Conservation (phyloP, 179 eudicot species). For the Vitellaria paradoxa region DNA sequence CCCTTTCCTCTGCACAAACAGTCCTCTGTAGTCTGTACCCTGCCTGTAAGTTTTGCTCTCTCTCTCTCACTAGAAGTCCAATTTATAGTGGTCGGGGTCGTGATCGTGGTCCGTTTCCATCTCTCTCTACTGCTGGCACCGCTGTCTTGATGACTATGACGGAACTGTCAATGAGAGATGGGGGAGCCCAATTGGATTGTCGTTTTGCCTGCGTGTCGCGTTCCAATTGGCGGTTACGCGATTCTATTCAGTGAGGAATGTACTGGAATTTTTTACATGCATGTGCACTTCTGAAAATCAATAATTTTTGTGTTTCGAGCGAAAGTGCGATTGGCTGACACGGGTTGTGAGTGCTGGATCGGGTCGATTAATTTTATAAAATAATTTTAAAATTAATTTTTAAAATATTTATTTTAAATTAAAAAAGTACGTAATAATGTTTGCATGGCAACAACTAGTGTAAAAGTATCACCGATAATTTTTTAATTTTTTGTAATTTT, state of each 20-base stretch:
- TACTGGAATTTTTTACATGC: neutral
- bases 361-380: no score
- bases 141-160: neutral
- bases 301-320: no score
- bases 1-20: constrained; percentile 12
- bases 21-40: neutral
- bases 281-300: no score
- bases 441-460: no score
- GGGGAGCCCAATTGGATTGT: no score
- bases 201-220: neutral
- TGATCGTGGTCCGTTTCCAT: neutral
- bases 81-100: neutral
- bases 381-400: no score
- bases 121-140: neutral
- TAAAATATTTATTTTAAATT: no score
- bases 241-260: neutral
- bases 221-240: neutral
- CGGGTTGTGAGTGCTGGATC: no score
- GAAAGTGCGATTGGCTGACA: no score
- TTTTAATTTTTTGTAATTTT: no score
- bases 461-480: no score
- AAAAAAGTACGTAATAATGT: no score
- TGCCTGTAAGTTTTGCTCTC: neutral
- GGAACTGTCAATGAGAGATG: neutral
- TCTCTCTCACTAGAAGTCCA: neutral